Evolutionary conservation across 306 rosid genomes (phyloP).

Genomic region (Cicer yamashitae): DNA sequence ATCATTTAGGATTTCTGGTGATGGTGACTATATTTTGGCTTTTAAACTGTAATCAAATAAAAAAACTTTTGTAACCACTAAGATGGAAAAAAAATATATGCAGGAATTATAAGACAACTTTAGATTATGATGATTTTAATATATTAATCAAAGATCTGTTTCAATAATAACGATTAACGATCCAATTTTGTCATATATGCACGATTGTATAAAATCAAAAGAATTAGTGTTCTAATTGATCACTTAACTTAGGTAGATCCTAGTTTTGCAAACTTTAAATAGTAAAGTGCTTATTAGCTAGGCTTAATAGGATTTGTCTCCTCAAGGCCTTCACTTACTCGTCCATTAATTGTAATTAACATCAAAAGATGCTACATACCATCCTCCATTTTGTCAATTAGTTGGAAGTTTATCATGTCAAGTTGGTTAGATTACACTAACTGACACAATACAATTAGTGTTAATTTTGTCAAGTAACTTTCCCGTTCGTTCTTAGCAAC

Average conservation of each 20-base stretch:
- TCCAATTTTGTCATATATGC: neutral
- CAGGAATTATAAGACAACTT: neutral
- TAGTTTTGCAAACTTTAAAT: neutral
- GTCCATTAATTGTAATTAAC: conserved; percentile 34
- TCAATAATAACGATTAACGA: neutral
- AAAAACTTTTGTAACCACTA: no score
- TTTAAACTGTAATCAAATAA: no score
- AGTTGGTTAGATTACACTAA: conserved; percentile 28
- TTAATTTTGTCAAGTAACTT: conserved; percentile 39
- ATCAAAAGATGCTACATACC: conserved; percentile 26
- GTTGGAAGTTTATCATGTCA: conserved; percentile 10
- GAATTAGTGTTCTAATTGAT: conserved; percentile 38
- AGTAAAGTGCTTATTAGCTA: conserved; percentile 7
- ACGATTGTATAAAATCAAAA: neutral
- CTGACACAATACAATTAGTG: conserved; percentile 21
- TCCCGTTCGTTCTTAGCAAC: conserved; percentile 39
- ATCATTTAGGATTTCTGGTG: no score
- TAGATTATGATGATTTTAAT: neutral
- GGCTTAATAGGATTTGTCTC: conserved; percentile 43
- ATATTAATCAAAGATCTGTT: neutral
- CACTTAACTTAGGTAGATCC: conserved; percentile 36
- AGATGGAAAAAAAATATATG: no score
- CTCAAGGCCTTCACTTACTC: neutral
- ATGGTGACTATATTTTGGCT: no score
- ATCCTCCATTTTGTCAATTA: conserved; percentile 26